A percentile compares a stretch with the other conserved stretches of the same genome.
phyloP scores from a whole-genome alignment of 441 rosid genomes.

The Gossypium schwendimanii region DNA sequence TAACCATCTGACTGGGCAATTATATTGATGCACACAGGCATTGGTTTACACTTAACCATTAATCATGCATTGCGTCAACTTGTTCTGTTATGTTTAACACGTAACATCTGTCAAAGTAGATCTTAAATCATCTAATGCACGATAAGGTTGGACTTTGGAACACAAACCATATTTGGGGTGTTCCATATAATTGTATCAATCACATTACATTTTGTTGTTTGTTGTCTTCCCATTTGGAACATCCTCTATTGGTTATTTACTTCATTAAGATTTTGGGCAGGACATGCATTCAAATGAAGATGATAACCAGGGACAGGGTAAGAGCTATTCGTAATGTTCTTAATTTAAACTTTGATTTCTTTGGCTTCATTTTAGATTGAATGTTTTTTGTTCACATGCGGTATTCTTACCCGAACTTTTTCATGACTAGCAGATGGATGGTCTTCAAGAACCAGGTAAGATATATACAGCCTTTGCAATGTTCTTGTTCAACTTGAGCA shows the following conservation, averaged over 20 bases:
- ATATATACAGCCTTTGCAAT: not conserved
- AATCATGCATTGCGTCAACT: not conserved
- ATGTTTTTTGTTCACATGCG: not conserved
- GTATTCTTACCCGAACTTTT: conserved; percentile 15
- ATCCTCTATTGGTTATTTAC: not conserved
- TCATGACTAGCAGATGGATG: conserved; percentile 42
- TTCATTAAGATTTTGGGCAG: conserved; percentile 27
- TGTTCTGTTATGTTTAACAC: not conserved
- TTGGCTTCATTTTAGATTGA: not conserved
- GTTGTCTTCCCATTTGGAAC: not conserved
- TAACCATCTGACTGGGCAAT: not conserved
- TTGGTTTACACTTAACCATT: not conserved
- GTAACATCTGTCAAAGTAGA: not conserved
- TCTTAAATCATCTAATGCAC: not conserved
- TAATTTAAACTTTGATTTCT: not conserved
- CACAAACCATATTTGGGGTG: not conserved
- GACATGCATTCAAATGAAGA: conserved; percentile 31
- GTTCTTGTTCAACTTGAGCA: conserved; percentile 5
- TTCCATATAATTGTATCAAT: not conserved
- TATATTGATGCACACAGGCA: not conserved
- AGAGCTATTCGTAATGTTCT: conserved; percentile 22
- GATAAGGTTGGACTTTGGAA: not conserved
- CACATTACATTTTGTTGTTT: not conserved
- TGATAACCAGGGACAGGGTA: conserved; percentile 39
- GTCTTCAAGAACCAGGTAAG: conserved; percentile 64